A percentile compares a stretch with the other conserved stretches of the same genome.
Conservation (phyloP, 345 rosid genomes). For the Corymbia maculata region DNA sequence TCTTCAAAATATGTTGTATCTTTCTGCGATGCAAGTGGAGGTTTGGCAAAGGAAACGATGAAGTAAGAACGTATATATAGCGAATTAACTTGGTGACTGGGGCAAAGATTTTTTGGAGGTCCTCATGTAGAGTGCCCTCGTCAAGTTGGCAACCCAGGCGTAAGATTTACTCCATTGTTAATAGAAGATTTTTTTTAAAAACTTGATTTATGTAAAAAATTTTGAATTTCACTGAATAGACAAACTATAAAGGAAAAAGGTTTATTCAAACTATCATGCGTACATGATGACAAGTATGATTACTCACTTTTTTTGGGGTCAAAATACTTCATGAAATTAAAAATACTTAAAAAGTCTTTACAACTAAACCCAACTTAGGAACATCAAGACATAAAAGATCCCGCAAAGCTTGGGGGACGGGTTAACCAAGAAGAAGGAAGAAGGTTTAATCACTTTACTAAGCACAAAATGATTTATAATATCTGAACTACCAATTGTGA, state of each 20-base stretch:
- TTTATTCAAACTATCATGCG: background rate
- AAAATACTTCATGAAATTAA: too few species aligned
- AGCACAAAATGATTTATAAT: background rate
- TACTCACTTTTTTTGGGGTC: too few species aligned
- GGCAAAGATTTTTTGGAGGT: background rate
- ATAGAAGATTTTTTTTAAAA: background rate
- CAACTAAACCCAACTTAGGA: too few species aligned
- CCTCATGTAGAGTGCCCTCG: background rate
- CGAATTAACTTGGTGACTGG: background rate
- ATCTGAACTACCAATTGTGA: background rate
- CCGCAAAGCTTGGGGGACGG: too few species aligned
- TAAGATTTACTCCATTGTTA: background rate
- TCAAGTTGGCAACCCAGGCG: background rate
- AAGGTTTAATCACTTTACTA: too few species aligned
- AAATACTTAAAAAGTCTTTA: too few species aligned
- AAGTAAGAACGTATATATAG: background rate
- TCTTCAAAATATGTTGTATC: background rate
- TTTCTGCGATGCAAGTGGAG: background rate
- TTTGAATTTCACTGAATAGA: background rate
- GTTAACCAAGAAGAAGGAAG: too few species aligned
- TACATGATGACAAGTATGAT: background rate
- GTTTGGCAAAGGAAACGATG: background rate
- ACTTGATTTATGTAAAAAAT: background rate
- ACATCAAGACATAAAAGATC: too few species aligned
- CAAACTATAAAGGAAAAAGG: background rate